These are phyloP conservation scores for Leavenworthia alabamica DNA, from an alignment of 345 rosid species.

Conservation along the genomic window DNA sequence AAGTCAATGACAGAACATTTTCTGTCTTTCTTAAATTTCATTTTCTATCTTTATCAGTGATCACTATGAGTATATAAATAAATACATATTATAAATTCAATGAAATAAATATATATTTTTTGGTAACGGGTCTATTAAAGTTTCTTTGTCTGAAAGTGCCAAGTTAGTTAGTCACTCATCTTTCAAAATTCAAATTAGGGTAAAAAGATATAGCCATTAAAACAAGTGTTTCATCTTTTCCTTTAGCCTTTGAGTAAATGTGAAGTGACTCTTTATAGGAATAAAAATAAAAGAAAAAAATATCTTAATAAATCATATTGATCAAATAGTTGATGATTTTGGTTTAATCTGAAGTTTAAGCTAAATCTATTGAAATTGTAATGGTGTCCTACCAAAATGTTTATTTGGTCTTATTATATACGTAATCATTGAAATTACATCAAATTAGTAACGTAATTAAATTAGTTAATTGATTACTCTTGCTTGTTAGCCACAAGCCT, in stretches of 20 bases:
- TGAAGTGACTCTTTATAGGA: not conserved
- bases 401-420: not conserved
- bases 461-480: too few species aligned
- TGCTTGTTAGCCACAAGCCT: too few species aligned
- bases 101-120: not conserved
- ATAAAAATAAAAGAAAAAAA: not conserved
- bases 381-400: constrained; percentile 4
- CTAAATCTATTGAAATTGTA: constrained; percentile 22
- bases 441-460: too few species aligned
- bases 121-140: constrained; percentile 25
- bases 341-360: constrained; percentile 27
- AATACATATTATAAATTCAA: not conserved
- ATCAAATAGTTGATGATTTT: constrained; percentile 7
- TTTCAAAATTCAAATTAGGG: constrained; percentile 20
- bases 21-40: constrained; percentile 1
- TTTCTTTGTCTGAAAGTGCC: not conserved
- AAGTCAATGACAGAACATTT: constrained; percentile 12
- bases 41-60: not conserved
- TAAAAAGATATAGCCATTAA: constrained; percentile 11
- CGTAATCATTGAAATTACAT: constrained; percentile 13
- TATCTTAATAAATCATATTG: not conserved
- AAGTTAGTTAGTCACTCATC: constrained; percentile 23
- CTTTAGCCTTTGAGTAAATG: not conserved
- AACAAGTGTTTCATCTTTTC: not conserved
- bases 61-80: not conserved